Evolutionary conservation across 805 yeast species (phyloP), one percentile per base, ranked within the genome.

Genomic region (Candida insectorum): DNA sequence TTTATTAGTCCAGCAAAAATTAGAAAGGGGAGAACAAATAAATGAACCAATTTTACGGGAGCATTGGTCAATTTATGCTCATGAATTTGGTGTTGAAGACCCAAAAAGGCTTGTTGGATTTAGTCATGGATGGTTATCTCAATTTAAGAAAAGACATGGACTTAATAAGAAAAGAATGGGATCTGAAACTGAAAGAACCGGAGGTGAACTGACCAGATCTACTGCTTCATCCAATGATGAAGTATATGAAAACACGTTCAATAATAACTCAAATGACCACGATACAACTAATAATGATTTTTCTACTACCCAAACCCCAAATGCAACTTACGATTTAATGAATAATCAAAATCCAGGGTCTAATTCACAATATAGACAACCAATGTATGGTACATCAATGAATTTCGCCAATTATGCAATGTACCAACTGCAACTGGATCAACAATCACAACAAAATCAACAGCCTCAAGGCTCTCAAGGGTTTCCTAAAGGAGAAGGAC

Each of bases 81-180:
- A 70, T 36, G 62, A 68, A 45, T 73, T 52, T 47, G 82, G 81
- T 7, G 80, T 77, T 2, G 73, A 69, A 6, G 79, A 77, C 44
- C 81, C 82, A 3, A 77, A 77, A 48, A 56, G 84, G 34, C 51
- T 72, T 35, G 66, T 63, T 17, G 63, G 69, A 11, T 77, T 75
- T 41, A 71, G 78, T 43, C 81, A 77, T 49, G 84, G 84, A 6
- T 77, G 83, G 83, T 53, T 77, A 26, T 60, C 74, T 9, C 79
- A 73, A 45, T 77, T 77, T 53, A 77, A 77, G 51, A 76, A 73
- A 43, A 55, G 81, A 31, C 80, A 77, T 45, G 79, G 74, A 1
- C 51, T 73, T 26, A 60, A 61, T 41, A 58, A 54, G 41, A 49
- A 56, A 27, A 42, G 60, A 32, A 52, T 54, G 61, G 24, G 43